Base-by-base conservation (phyloP, 192 early-diverging fungal genomes). In the Umbelopsis vinacea region DNA sequence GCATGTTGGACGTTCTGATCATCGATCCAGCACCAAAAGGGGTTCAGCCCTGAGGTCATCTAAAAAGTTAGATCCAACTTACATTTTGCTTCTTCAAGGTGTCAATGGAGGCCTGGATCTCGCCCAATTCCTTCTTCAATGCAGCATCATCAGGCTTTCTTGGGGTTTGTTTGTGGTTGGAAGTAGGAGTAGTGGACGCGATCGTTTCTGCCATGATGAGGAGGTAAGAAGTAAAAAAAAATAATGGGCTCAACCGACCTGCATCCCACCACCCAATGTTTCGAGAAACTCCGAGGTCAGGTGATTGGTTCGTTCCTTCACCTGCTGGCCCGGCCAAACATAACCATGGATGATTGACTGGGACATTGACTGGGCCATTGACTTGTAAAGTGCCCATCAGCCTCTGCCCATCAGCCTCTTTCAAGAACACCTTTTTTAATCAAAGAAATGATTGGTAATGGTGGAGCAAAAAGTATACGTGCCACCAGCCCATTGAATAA, bases 131-230 rank as follows among this genome's bases (percentile, higher is more conserved):
- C 71, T 77, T 77, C 26, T 77, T 72, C 26, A 69, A 69, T 19
- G 66, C 76, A 14, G 48, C 70, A 38, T 77, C 71, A 40, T 77
- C 67, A 69, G 76, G 76, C 47, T 77, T 77, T 71, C 72, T 77
- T n/a, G 72, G 43, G 15, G 57, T 24, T 7, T 77, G 57, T 35
- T 63, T 63, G 15, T 63, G 26, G 33, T 19, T 35, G 33, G 57
- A 63, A 14, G 29, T 57, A 35, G 66, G 38, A n/a, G 68, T 66
- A 50, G 70, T 71, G 29, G 75, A 71, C 50, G 67, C 52, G 70
- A 50, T 23, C 33, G 55, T 19, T 63, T 76, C 74, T 33, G 74
- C 19, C 68, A 70, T 76, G 24, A 72, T 46, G 53, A 47, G 24
- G 52, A 29, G 52, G 68, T 47, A 38, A 70, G n/a, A 63, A 52